These are phyloP conservation scores for Calamus simplicifolius DNA, from an alignment of 176 grass and related monocot genomes.

Conservation along the genomic window DNA sequence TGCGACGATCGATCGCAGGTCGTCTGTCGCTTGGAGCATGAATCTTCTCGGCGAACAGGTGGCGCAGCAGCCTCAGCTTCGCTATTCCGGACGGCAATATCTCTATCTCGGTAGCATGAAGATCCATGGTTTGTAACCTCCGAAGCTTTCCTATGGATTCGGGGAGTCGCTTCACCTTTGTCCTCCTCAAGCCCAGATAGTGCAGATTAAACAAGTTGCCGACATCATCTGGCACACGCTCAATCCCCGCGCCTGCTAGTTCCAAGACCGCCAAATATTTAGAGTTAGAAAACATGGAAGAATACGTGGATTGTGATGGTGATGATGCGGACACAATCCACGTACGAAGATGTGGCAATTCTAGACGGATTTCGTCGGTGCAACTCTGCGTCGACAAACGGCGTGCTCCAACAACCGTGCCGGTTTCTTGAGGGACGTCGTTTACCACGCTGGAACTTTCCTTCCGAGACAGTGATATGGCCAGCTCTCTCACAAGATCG, in stretches of 20 bases:
- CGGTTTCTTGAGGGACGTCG: background rate
- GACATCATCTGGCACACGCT: slow-evolving; percentile 21
- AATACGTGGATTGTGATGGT: background rate
- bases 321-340: slow-evolving; percentile 17
- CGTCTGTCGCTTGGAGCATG: slow-evolving; percentile 10
- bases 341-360: slow-evolving; percentile 14
- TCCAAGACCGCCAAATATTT: slow-evolving; percentile 24
- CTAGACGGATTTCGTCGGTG: background rate
- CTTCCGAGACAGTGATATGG: slow-evolving; percentile 7
- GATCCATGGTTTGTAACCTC: slow-evolving; percentile 38
- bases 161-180: slow-evolving; percentile 38
- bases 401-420: slow-evolving; percentile 1
- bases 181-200: slow-evolving; percentile 23
- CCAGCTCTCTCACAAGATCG: slow-evolving; percentile 34
- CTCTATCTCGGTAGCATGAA: background rate
- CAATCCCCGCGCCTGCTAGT: slow-evolving; percentile 5
- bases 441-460: slow-evolving; percentile 23
- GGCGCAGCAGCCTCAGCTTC: slow-evolving; percentile 16
- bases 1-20: background rate
- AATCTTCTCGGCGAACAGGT: slow-evolving; percentile 6
- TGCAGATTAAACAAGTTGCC: slow-evolving; percentile 41
- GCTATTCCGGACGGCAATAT: slow-evolving; percentile 16
- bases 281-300: background rate
- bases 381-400: slow-evolving; percentile 20
- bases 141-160: slow-evolving; percentile 25